These are phyloP conservation scores for Fraxinus xanthoxyloides DNA, from an alignment of 305 asterid genomes.

Conservation along the genomic window DNA sequence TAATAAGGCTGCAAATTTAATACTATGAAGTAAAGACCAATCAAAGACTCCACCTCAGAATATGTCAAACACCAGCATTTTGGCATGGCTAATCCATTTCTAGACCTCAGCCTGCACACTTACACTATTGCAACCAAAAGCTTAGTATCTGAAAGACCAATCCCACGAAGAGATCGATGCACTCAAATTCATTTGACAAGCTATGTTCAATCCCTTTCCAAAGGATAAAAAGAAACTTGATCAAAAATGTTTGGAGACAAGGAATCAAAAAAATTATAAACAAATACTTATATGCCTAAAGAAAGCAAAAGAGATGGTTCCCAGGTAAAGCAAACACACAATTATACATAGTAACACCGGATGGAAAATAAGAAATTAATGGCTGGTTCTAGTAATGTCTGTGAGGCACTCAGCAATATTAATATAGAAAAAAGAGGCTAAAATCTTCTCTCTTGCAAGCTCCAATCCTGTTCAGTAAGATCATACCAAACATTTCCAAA, in stretches of 20 bases:
- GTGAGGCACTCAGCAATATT: background rate
- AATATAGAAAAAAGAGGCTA: background rate
- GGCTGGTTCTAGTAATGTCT: background rate
- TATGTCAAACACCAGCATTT: background rate
- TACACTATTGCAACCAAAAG: background rate
- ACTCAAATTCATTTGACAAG: background rate
- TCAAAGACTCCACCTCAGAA: background rate
- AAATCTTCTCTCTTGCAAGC: background rate
- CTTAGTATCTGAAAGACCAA: background rate
- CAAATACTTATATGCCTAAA: background rate
- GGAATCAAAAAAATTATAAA: background rate
- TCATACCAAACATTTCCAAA: background rate
- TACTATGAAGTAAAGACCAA: background rate
- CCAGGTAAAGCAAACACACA: background rate
- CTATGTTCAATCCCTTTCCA: background rate
- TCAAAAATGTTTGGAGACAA: background rate
- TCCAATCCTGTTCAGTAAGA: background rate
- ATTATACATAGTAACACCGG: background rate
- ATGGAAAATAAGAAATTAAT: background rate
- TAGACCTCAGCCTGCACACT: background rate
- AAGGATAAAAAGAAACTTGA: background rate
- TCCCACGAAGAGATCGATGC: background rate
- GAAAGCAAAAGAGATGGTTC: background rate
- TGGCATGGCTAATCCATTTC: background rate
- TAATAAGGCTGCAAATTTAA: background rate